Base-by-base conservation (phyloP, 306 rosid species). In the Inga laurina region DNA sequence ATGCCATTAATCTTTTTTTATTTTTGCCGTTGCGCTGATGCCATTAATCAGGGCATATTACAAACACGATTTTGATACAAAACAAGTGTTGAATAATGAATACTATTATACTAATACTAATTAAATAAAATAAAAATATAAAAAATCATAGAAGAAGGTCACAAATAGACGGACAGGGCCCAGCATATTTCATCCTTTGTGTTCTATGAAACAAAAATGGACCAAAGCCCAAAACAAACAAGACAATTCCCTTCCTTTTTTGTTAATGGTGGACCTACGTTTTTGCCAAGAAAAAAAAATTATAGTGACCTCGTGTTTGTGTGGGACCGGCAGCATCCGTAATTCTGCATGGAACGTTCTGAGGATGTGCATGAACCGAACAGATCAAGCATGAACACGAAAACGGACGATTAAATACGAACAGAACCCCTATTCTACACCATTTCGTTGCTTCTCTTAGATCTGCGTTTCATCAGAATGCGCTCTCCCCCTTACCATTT, bases 401-500 rank as follows among this genome's bases (percentile, higher is more conserved):
- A 37, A 72, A 79, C 18, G 10, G 67, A 41, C 77, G 51, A 49
- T 45, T 32, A 64, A 13, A 76, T 37, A 64, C 18, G 39, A 41
- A 41, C 72, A 79, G 84, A 86, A 65, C 87, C 69, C 16, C 9
- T 62, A 1, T 62, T 30, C 18, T 4, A 0, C 69, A 30, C 19
- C 69, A 8, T 27, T 77, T 72, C 45, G 22, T 48, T 65, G 35
- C 65, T 79, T 49, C 76, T 12, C 72, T 30, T 78, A 85, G 90
- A 87, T 87, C 45, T 24, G 66, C 82, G 75, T 70, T 41, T 70
- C 34, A 41, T 41, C 34, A 39, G 48, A 70, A 43, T 41, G 24
- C 34, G 3, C 75, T 5, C 52, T 45, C 35, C 1, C 46, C 24
- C 18, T 69, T 69, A 4, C 61, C 37, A 19, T 34, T 66, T 79